A percentile compares a stretch with the other conserved stretches of the same genome.
Conservation (phyloP, 1,139 yeast genomes). For the Pichia sp. region DNA sequence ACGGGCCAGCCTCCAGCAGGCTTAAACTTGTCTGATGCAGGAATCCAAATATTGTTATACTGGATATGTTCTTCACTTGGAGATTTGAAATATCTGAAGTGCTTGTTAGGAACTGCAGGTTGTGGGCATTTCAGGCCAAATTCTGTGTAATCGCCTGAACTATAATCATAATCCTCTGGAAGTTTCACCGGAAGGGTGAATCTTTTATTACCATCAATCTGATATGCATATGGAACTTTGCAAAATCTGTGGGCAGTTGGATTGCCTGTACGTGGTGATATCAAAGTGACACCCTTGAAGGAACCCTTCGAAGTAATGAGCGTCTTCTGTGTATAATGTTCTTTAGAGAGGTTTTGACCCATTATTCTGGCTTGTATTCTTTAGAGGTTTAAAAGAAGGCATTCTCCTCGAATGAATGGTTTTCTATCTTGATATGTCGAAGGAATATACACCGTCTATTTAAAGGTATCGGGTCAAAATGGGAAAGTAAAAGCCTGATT, state of each 20-base stretch:
- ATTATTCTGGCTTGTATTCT: background rate
- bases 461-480: too few species aligned
- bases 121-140: constrained; percentile 31
- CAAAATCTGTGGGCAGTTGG: constrained; percentile 16
- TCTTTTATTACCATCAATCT: constrained; percentile 12
- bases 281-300: constrained; percentile 16
- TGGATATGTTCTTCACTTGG: constrained; percentile 29
- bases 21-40: constrained; percentile 25
- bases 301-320: constrained; percentile 16
- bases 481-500: too few species aligned
- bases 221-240: constrained; percentile 20
- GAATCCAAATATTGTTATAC: constrained; percentile 36
- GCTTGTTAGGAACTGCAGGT: constrained; percentile 26
- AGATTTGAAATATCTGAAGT: constrained; percentile 18
- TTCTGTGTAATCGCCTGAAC: constrained; percentile 30
- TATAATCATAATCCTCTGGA: constrained; percentile 29
- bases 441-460: too few species aligned
- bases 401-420: too few species aligned
- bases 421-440: too few species aligned
- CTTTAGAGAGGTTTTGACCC: constrained; percentile 1
- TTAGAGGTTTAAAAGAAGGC: too few species aligned
- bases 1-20: constrained; percentile 36
- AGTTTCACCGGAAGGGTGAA: constrained; percentile 19
- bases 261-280: constrained; percentile 13
- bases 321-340: background rate